Evolutionary conservation across 2,329 filamentous ascomycete genomes (phyloP), one percentile per base, ranked within the genome.

Genomic region (Xylaria arbuscula): DNA sequence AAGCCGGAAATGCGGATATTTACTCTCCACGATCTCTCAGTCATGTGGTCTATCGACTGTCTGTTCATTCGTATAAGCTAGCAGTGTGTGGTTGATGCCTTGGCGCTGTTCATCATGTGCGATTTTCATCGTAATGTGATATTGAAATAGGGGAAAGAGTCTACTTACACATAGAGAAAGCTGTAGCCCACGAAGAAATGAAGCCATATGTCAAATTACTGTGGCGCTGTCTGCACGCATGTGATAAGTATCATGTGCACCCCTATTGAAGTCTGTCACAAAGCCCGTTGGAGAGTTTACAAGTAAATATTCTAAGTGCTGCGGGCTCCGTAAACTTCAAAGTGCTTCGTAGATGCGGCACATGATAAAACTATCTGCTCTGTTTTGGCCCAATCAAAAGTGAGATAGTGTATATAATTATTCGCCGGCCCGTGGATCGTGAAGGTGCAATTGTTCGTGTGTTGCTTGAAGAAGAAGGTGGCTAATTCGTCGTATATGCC

Each of bases 401-500:
- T 50, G n/a, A 11, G 15, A n/a, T 32, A 17, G 32, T 15, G 50
- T 42, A 55, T 42, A 6, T n/a, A 15, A 40, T 61, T 19, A 22
- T 22, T 17, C 11, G 57, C 34, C 13, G 11, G 34, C 36, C 28
- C 13, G 9, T 13, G 13, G 40, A 22, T 9, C 19, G 19, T 11
- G 17, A 32, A 54, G 22, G 58, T 40, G 17, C 51, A 61, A 50
- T 40, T 50, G 32, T 1, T 40, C 5, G 32, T 38, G 19, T 17
- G n/a, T 28, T 40, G 7, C 47, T 47, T 34, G 24, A 28, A 13
- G 28, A 55, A 17, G 9, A 22, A 36, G 40, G n/a, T 53, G 22
- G n/a, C 34, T 48, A 42, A 13, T 11, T 62, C 10, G 42, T 62
- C 62, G 53, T 65, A 62, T 65, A 65, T 57, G 66, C 57, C n/a